These are phyloP conservation scores for Colletotrichum tabaci DNA, from an alignment of 2,329 filamentous ascomycete species.

Conservation along the genomic window DNA sequence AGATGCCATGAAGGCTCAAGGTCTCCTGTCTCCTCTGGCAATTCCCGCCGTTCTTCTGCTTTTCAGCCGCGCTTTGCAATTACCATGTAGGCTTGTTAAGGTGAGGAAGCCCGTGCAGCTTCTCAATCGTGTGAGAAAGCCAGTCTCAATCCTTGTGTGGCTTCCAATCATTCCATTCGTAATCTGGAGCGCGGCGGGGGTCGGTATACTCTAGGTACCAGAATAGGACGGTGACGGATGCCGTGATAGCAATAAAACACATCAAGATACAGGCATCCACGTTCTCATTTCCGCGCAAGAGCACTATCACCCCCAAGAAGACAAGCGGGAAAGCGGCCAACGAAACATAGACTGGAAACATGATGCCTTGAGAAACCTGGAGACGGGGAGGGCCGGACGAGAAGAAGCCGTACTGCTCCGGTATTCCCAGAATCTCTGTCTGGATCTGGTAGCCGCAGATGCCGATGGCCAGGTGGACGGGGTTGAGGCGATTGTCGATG, in stretches of 20 bases:
- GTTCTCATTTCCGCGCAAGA: neutral
- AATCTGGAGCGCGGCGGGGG: neutral
- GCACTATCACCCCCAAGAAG: neutral
- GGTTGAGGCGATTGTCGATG: neutral
- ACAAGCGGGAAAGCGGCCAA: neutral
- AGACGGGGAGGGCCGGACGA: conserved; percentile 15
- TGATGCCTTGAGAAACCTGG: neutral
- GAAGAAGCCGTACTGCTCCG: conserved; percentile 5
- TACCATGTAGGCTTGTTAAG: no score
- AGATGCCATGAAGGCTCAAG: neutral
- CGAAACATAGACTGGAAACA: no score
- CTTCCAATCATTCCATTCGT: neutral
- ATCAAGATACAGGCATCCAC: neutral
- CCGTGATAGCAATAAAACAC: neutral
- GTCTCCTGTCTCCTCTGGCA: no score
- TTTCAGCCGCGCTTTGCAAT: no score
- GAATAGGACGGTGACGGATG: neutral
- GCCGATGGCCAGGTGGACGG: conserved; percentile 7
- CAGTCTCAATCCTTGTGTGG: neutral
- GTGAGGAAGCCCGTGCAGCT: no score
- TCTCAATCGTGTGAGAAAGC: no score
- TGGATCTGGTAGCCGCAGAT: neutral
- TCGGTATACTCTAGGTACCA: neutral
- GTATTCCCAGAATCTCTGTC: neutral
- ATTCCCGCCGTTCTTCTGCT: neutral